Conservation (phyloP, 2,329 filamentous ascomycete genomes). For the Fusarium longipes region DNA sequence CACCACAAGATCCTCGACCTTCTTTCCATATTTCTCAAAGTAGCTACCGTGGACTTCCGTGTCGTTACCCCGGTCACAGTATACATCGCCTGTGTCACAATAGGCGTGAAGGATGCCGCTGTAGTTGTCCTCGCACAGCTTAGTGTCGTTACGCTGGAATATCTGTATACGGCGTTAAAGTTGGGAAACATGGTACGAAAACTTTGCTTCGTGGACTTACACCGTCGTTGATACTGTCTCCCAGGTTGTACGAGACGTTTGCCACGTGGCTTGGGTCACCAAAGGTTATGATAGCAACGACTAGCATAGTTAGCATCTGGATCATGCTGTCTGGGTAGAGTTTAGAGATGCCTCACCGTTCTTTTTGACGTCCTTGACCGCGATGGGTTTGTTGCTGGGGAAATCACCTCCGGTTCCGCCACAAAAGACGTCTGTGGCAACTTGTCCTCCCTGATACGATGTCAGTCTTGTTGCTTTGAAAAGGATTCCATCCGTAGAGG, state of each 20-base stretch:
- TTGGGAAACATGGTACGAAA: neutral
- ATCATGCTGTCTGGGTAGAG: neutral
- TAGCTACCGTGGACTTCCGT: slow-evolving; percentile 52
- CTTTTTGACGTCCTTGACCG: slow-evolving; percentile 45
- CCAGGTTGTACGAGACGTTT: slow-evolving; percentile 52
- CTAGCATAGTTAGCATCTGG: slow-evolving; percentile 43
- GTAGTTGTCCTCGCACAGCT: slow-evolving; percentile 51
- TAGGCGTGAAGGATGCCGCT: slow-evolving; percentile 53
- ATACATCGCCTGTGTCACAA: slow-evolving; percentile 57
- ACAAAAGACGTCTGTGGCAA: slow-evolving; percentile 54
- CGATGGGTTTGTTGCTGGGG: slow-evolving; percentile 43
- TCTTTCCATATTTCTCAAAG: slow-evolving; percentile 50
- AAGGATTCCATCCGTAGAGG: neutral
- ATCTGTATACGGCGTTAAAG: slow-evolving; percentile 47
- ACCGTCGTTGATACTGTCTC: slow-evolving; percentile 53
- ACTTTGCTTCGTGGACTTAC: slow-evolving; percentile 46
- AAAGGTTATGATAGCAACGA: slow-evolving; percentile 55
- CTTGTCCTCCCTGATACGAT: slow-evolving; percentile 52
- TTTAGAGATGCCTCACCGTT: slow-evolving; percentile 44
- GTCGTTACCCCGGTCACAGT: slow-evolving; percentile 52
- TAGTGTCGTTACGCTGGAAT: slow-evolving; percentile 52
- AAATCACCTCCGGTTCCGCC: slow-evolving; percentile 49
- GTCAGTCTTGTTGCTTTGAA: neutral
- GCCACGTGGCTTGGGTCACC: slow-evolving; percentile 56
- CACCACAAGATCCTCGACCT: slow-evolving; percentile 53